These are phyloP conservation scores for Nepenthes mirabilis DNA, from an alignment of 148 eudicot species.

Conservation along the genomic window DNA sequence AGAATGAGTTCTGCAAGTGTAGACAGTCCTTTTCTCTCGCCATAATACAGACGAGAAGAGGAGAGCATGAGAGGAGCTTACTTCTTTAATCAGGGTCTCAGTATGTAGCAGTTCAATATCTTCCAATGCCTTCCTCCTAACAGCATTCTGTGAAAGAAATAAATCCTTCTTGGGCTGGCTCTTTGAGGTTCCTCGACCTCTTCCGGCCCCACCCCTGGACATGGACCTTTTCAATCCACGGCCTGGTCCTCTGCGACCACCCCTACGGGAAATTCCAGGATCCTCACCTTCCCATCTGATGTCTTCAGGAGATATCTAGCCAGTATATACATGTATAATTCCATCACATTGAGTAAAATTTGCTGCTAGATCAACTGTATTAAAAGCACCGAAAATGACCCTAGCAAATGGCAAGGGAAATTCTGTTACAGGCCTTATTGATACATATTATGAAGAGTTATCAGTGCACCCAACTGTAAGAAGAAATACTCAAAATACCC, in stretches of 20 bases:
- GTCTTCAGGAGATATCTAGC: slow-evolving; percentile 48
- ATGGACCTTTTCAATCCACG: slow-evolving; percentile 33
- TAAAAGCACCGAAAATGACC: no score
- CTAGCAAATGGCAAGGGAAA: no score
- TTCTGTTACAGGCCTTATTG: no score
- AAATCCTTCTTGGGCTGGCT: slow-evolving; percentile 29
- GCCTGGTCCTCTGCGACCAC: slow-evolving; percentile 31
- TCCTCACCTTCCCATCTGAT: slow-evolving; percentile 40
- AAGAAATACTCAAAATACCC: no score
- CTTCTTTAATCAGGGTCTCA: slow-evolving; percentile 58
- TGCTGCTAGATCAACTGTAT: no score
- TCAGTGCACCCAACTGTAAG: no score
- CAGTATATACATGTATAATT: not conserved
- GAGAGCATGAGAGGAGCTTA: slow-evolving; percentile 4
- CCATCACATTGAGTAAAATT: not conserved
- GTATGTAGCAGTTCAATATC: slow-evolving; percentile 61
- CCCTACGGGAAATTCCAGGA: slow-evolving; percentile 31
- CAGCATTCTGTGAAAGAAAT: slow-evolving; percentile 34
- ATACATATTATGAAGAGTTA: no score
- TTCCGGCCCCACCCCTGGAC: slow-evolving; percentile 32
- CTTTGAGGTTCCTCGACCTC: slow-evolving; percentile 44
- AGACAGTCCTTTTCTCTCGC: slow-evolving; percentile 6
- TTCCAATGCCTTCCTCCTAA: slow-evolving; percentile 36
- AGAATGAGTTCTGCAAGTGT: slow-evolving; percentile 1
- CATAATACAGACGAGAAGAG: not conserved